These are phyloP conservation scores for Eucalyptus shirleyi DNA, from an alignment of 345 rosid genomes.

Conservation along the genomic window DNA sequence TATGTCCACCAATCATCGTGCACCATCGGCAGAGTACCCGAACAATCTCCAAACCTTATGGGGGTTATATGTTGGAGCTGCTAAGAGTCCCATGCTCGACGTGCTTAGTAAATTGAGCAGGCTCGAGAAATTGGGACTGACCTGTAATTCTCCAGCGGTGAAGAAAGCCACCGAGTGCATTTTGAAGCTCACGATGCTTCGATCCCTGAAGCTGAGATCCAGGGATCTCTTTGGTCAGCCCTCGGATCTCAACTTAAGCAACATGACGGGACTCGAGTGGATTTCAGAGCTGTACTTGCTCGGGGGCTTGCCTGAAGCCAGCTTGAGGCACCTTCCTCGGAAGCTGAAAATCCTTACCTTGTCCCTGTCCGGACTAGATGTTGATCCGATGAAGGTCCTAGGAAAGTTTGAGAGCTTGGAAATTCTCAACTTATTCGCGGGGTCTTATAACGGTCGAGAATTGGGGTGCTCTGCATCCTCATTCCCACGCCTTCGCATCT, in stretches of 20 bases:
- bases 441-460: slow-evolving; percentile 3
- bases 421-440: slow-evolving; percentile 9
- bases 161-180: too few species aligned
- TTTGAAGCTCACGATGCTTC: neutral
- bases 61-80: too few species aligned
- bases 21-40: fast-evolving
- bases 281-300: slow-evolving; percentile 14
- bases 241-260: neutral
- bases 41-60: too few species aligned
- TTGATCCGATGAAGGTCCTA: slow-evolving; percentile 4
- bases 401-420: neutral
- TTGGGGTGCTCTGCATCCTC: too few species aligned
- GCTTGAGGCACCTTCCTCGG: neutral
- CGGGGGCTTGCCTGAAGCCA: neutral
- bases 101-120: too few species aligned
- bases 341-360: slow-evolving; percentile 9
- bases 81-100: too few species aligned
- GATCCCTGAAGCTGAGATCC: slow-evolving; percentile 11
- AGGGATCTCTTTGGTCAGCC: slow-evolving; percentile 2
- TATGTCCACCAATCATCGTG: too few species aligned
- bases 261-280: neutral
- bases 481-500: slow-evolving; percentile 9
- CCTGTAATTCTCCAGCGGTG: too few species aligned
- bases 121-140: too few species aligned
- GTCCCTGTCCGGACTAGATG: slow-evolving; percentile 6